Base-by-base conservation (phyloP, 305 asterid species). In the Stenogyne calaminthoides region DNA sequence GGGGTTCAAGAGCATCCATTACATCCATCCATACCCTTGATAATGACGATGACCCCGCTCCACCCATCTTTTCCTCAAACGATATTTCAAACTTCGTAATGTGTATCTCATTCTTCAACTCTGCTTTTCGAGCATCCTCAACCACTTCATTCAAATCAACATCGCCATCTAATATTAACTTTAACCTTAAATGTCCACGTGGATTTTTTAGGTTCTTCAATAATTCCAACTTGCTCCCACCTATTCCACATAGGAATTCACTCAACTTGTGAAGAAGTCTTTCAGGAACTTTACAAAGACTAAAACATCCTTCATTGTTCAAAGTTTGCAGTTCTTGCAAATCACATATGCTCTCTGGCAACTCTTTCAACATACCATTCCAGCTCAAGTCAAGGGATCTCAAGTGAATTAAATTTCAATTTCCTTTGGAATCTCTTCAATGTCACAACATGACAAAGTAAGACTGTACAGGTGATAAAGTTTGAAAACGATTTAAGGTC, bases 121-220 rank as follows among this genome's bases (percentile, higher is more conserved):
- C n/a, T n/a, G n/a, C n/a, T n/a, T n/a, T n/a, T n/a, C n/a, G n/a
- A n/a, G n/a, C n/a, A n/a, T n/a, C n/a, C n/a, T n/a, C n/a, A n/a
- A n/a, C n/a, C n/a, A n/a, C n/a, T n/a, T n/a, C n/a, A n/a, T n/a
- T n/a, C n/a, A 18, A 16, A 51, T 51, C 25, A 8, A 9, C 25
- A 7, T 51, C 25, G 2, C 25, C 25, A 5, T 29, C 1, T 37
- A 19, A 9, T 12, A 2, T 15, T 10, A 64, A 11, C 3, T 7
- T 0, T 2, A 16, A 46, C 14, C 12, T 2, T 0, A 16, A 7
- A 67, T 12, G 32, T 19, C 72, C 57, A 18, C 56, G 18, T 4
- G 73, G 61, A 10, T 37, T 42, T 27, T 78, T 56, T 64, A 73
- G 54, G 6, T 56, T 64, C 29, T 44, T 44, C 79, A 73, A 25